Conservation (phyloP, 345 rosid genomes). For the Nasturtium officinale region DNA sequence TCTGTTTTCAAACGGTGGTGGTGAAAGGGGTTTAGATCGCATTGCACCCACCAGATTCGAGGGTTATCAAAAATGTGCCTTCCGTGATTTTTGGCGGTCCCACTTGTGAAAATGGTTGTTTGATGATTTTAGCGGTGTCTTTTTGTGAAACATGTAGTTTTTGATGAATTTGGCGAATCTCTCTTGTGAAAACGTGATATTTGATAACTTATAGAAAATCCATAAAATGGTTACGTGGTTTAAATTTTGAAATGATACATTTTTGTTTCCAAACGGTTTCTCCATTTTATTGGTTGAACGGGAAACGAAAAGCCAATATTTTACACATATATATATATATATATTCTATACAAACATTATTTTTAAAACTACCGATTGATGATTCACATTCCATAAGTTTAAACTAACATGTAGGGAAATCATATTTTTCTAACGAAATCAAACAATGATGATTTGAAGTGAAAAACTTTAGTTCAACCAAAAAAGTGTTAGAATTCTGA, state of each 20-base stretch:
- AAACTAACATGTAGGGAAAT: background rate
- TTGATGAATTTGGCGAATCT: background rate
- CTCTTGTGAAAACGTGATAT: background rate
- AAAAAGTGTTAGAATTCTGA: no score
- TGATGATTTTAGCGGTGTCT: slow-evolving; percentile 10
- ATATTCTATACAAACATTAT: background rate
- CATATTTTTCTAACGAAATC: background rate
- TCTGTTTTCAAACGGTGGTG: background rate
- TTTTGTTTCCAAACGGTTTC: background rate
- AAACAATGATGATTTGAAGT: background rate
- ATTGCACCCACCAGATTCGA: background rate
- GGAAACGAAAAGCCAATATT: background rate
- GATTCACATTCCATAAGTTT: background rate
- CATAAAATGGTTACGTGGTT: background rate
- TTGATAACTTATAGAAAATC: background rate
- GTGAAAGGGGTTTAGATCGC: background rate
- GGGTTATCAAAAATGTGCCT: background rate
- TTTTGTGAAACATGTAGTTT: background rate
- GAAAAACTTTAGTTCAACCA: no score
- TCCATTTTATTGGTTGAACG: background rate
- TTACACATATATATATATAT: no score
- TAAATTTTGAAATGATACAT: background rate
- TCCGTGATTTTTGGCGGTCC: background rate
- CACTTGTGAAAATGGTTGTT: background rate
- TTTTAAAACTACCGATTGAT: no score